These are phyloP conservation scores for Pecoramyces ruminantium DNA, from an alignment of 192 early-diverging fungal genomes.

Conservation along the genomic window DNA sequence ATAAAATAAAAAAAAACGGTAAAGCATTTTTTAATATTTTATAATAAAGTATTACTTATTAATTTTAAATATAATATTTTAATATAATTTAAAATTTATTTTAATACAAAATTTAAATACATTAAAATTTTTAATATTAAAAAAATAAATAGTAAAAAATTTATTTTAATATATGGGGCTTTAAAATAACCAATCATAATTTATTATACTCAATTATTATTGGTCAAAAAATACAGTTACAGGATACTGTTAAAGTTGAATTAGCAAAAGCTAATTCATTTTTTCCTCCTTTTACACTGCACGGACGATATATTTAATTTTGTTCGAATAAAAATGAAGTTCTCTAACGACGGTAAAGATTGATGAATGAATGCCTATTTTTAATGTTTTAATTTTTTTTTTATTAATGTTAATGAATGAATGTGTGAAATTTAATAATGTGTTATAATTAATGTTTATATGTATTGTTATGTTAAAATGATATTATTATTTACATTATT, in stretches of 20 bases:
- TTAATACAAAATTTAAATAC: too few relatives aligned
- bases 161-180: not conserved
- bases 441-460: too few relatives aligned
- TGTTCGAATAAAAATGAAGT: not conserved
- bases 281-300: not conserved
- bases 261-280: not conserved
- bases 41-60: too few relatives aligned
- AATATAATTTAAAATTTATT: too few relatives aligned
- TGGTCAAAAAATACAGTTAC: not conserved
- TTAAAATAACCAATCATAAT: not conserved
- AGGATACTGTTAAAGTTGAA: not conserved
- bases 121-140: too few relatives aligned
- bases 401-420: too few relatives aligned
- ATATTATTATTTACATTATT: too few relatives aligned
- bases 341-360: not conserved
- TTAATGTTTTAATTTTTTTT: not conserved
- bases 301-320: not conserved
- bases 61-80: too few relatives aligned
- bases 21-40: too few relatives aligned
- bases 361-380: not conserved
- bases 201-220: not conserved
- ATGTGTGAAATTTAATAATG: too few relatives aligned
- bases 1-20: too few relatives aligned
- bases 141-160: not conserved
- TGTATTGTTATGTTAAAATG: too few relatives aligned